phyloP scores from a whole-genome alignment of 768 basidiomycete species.

The Suillus tomentosus region DNA sequence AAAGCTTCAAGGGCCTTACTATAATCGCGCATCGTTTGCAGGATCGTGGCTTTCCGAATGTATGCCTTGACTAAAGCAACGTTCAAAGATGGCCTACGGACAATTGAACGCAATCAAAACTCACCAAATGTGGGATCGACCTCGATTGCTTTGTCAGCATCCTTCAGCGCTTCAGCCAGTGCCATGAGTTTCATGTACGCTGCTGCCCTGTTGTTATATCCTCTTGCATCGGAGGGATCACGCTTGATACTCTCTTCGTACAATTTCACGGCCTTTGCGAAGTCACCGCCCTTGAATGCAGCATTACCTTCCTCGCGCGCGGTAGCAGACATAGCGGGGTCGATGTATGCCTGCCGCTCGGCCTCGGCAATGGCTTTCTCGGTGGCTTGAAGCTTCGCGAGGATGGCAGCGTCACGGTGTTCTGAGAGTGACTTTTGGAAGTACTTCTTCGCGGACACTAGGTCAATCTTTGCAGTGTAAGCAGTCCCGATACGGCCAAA shows the following conservation, averaged over 20 bases:
- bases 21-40: slow-evolving; percentile 90
- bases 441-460: slow-evolving; percentile 80
- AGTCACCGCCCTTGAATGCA: slow-evolving; percentile 91
- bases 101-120: slow-evolving; percentile 22
- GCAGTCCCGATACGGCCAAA: slow-evolving; percentile 87
- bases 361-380: slow-evolving; percentile 79
- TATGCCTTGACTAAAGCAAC: slow-evolving; percentile 75
- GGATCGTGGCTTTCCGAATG: slow-evolving; percentile 87
- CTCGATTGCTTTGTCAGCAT: slow-evolving; percentile 91
- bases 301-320: slow-evolving; percentile 93
- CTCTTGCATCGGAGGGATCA: slow-evolving; percentile 84
- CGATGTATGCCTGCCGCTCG: slow-evolving; percentile 82
- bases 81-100: background rate
- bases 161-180: slow-evolving; percentile 94
- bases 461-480: slow-evolving; percentile 80
- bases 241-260: slow-evolving; percentile 98
- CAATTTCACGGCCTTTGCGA: slow-evolving; percentile 85
- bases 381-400: slow-evolving; percentile 84
- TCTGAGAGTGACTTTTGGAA: slow-evolving; percentile 94
- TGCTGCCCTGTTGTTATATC: slow-evolving; percentile 98
- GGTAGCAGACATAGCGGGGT: slow-evolving; percentile 76
- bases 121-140: slow-evolving; percentile 83
- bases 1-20: slow-evolving; percentile 82
- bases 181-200: slow-evolving; percentile 96
- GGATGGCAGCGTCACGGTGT: slow-evolving; percentile 91